A percentile compares a stretch with the other conserved stretches of the same genome.
phyloP scores from a whole-genome alignment of 1,139 yeast genomes.

The Saccharomyces uvarum region DNA sequence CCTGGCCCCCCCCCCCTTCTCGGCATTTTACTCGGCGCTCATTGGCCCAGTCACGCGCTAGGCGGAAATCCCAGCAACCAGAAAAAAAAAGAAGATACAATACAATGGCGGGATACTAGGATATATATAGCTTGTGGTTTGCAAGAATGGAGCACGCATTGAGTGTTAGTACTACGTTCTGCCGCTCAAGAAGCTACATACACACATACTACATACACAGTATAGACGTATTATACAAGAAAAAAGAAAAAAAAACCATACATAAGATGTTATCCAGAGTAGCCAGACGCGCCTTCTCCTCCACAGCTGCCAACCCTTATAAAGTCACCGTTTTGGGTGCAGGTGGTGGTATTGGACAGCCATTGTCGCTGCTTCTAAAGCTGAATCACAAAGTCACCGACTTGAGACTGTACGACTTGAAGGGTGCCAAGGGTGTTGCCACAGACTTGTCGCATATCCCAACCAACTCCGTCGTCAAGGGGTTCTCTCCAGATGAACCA shows the following conservation, averaged over 20 bases:
- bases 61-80: neutral
- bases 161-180: neutral
- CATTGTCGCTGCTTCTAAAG: slow-evolving; percentile 83
- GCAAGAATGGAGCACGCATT: neutral
- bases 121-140: neutral
- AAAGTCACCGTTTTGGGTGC: slow-evolving; percentile 92
- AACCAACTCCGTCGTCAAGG: slow-evolving; percentile 76
- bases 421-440: slow-evolving; percentile 95
- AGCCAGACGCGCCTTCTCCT: slow-evolving; percentile 61
- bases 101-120: neutral
- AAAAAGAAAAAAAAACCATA: neutral
- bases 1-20: neutral
- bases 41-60: neutral
- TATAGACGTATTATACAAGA: neutral
- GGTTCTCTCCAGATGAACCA: slow-evolving; percentile 66
- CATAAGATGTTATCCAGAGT: slow-evolving; percentile 19
- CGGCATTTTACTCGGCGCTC: neutral
- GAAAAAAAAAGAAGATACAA: neutral
- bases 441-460: slow-evolving; percentile 93
- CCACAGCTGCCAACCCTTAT: slow-evolving; percentile 58
- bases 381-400: slow-evolving; percentile 78
- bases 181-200: neutral
- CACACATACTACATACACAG: neutral
- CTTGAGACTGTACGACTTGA: slow-evolving; percentile 82
- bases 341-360: slow-evolving; percentile 99